These are phyloP conservation scores for Asterophora lycoperdoides DNA, from an alignment of 768 basidiomycete species.

Conservation along the genomic window DNA sequence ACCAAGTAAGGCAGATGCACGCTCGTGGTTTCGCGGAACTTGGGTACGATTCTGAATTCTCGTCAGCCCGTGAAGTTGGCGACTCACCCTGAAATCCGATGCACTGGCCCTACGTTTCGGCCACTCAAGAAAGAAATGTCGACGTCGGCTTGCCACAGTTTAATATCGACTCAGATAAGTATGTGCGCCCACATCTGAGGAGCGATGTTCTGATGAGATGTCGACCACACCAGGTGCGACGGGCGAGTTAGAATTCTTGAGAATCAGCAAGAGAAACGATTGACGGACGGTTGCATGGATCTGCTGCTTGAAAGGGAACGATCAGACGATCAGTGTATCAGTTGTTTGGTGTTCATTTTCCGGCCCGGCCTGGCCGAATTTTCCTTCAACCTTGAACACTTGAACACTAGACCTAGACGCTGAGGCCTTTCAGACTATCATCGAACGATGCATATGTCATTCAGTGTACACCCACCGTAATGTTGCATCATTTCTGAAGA, in stretches of 20 bases:
- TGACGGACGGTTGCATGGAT: background rate
- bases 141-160: background rate
- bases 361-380: too few species aligned
- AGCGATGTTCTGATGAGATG: slow-evolving; percentile 9
- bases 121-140: background rate
- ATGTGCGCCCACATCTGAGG: background rate
- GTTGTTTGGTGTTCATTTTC: too few species aligned
- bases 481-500: background rate
- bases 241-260: too few species aligned
- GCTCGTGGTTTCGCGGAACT: background rate
- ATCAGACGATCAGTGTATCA: slow-evolving; percentile 1
- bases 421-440: background rate
- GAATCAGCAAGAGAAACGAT: slow-evolving; percentile 4
- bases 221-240: too few species aligned
- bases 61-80: background rate
- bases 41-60: background rate
- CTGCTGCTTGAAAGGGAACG: slow-evolving; percentile 14
- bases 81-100: background rate
- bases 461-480: background rate
- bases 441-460: background rate
- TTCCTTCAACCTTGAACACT: too few species aligned
- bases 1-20: background rate
- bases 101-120: background rate
- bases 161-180: too few species aligned
- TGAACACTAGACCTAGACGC: too few species aligned